Conservation (phyloP, 2,329 filamentous ascomycete genomes). For the Mariannaea elegans region DNA sequence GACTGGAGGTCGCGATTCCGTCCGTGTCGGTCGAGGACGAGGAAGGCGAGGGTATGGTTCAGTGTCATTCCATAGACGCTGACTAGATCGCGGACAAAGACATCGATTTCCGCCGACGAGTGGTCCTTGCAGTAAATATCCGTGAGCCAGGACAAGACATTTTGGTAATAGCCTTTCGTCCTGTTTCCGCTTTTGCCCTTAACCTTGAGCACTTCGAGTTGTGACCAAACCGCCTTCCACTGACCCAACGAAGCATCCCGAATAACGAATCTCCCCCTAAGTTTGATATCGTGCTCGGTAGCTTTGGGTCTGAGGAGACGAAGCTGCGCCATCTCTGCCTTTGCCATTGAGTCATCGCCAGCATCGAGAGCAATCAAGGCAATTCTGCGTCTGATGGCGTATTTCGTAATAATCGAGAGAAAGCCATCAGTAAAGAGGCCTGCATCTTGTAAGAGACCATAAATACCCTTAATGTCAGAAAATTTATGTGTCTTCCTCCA, state of each 20-base stretch:
- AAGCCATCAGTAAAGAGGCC: constrained; percentile 38
- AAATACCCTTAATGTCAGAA: constrained; percentile 36
- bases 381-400: constrained; percentile 42
- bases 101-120: constrained; percentile 39
- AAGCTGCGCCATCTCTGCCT: constrained; percentile 38
- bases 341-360: constrained; percentile 39
- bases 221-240: constrained; percentile 38
- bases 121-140: constrained; percentile 43
- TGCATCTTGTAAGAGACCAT: constrained; percentile 39
- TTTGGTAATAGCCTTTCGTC: constrained; percentile 36
- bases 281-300: constrained; percentile 35
- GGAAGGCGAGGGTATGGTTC: constrained; percentile 41
- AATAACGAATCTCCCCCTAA: constrained; percentile 40
- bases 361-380: constrained; percentile 38
- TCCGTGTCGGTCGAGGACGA: constrained; percentile 44
- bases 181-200: constrained; percentile 18
- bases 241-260: constrained; percentile 40
- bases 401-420: constrained; percentile 33
- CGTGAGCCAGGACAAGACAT: constrained; percentile 44
- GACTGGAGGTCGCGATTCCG: constrained; percentile 39
- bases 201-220: constrained; percentile 34
- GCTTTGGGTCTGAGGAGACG: constrained; percentile 28
- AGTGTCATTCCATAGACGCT: constrained; percentile 38
- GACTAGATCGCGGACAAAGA: constrained; percentile 41
- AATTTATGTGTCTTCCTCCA: constrained; percentile 39